Conservation (phyloP, 345 rosid species). For the Balakata baccata region DNA sequence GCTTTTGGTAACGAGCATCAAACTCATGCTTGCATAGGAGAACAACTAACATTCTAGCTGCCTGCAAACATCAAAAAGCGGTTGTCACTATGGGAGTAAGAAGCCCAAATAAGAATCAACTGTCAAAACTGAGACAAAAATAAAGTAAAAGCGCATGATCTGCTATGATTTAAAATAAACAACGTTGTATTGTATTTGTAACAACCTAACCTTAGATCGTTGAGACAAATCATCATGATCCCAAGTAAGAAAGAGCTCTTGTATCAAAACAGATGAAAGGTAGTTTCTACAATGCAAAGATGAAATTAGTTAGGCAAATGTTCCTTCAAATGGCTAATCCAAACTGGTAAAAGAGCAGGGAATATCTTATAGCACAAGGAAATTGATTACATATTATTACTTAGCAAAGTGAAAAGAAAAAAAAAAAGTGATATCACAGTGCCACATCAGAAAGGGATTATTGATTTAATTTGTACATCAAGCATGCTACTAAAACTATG, state of each 20-base stretch:
- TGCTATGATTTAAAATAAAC: slow-evolving; percentile 1
- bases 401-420: neutral
- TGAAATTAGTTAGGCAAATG: slow-evolving; percentile 20
- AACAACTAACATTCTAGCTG: slow-evolving; percentile 87
- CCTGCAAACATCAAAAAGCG: slow-evolving; percentile 45
- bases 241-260: slow-evolving; percentile 93
- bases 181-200: neutral
- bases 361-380: neutral
- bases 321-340: slow-evolving; percentile 6
- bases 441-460: neutral
- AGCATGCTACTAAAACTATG: neutral
- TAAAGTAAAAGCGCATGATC: neutral
- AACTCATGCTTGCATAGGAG: slow-evolving; percentile 95
- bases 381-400: neutral
- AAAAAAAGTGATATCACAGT: neutral
- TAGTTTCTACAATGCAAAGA: slow-evolving; percentile 76
- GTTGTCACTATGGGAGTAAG: slow-evolving; percentile 1
- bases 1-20: slow-evolving; percentile 97
- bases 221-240: slow-evolving; percentile 96
- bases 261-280: slow-evolving; percentile 89
- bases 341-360: neutral
- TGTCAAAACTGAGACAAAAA: neutral
- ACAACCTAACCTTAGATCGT: slow-evolving; percentile 70
- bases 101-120: neutral
- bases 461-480: neutral